phyloP scores from a whole-genome alignment of 345 rosid species.

The Acer campestre region DNA sequence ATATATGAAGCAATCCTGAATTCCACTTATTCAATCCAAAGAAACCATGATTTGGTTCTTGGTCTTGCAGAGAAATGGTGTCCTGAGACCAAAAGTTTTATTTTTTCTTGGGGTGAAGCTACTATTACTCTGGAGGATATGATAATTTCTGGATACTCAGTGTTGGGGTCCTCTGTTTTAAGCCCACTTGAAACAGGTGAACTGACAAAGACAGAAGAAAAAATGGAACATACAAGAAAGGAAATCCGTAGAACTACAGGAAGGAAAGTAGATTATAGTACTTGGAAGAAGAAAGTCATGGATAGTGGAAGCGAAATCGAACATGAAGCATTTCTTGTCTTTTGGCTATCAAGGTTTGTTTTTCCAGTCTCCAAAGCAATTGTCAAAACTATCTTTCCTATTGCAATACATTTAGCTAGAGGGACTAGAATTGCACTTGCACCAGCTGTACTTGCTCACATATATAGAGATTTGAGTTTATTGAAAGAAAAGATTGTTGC shows the following conservation, averaged over 20 bases:
- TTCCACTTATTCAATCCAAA: too few species aligned
- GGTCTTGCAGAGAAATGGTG: too few species aligned
- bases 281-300: conserved; percentile 34
- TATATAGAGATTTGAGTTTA: conserved; percentile 38
- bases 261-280: not conserved
- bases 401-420: conserved; percentile 41
- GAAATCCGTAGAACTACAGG: not conserved
- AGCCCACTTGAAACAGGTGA: too few species aligned
- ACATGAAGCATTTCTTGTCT: conserved; percentile 49
- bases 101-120: too few species aligned
- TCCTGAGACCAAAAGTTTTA: too few species aligned
- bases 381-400: conserved; percentile 8
- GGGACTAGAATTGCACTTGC: conserved; percentile 50
- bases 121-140: too few species aligned
- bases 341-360: conserved; percentile 41
- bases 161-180: too few species aligned
- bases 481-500: conserved; percentile 25
- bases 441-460: conserved; percentile 43
- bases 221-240: conserved; percentile 14
- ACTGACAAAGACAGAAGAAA: conserved; percentile 18
- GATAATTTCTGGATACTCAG: too few species aligned
- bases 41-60: too few species aligned
- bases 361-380: conserved; percentile 7
- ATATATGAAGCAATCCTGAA: too few species aligned
- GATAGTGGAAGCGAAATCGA: conserved; percentile 30